Conservation (phyloP, 345 rosid genomes). For the Angophora floribunda region DNA sequence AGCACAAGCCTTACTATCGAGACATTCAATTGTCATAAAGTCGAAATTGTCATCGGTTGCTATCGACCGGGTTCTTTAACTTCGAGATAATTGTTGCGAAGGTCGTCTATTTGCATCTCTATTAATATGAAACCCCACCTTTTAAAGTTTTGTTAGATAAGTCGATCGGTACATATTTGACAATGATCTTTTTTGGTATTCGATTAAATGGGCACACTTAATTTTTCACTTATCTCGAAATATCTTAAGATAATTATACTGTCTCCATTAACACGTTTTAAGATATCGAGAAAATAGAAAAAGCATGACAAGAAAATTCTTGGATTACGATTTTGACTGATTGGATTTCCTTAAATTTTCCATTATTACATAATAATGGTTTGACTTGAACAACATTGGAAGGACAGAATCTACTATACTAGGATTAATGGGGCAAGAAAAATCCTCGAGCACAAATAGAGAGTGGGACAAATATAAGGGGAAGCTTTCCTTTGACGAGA, state of each 20-base stretch:
- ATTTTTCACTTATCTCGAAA: neutral
- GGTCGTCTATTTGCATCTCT: neutral
- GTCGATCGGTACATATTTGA: too few relatives aligned
- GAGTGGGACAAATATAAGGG: neutral
- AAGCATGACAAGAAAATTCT: fast-evolving
- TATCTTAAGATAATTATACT: neutral
- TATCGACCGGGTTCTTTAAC: neutral
- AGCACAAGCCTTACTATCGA: neutral
- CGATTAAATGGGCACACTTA: neutral
- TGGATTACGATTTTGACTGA: neutral
- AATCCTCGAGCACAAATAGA: neutral
- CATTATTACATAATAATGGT: neutral
- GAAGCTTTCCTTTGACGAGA: neutral
- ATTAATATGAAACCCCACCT: neutral
- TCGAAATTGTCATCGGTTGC: neutral
- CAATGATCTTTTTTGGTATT: fast-evolving
- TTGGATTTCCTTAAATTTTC: neutral
- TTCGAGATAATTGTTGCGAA: too few relatives aligned
- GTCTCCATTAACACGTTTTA: neutral
- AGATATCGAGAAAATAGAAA: too few relatives aligned
- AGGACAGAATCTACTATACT: neutral
- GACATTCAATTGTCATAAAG: neutral
- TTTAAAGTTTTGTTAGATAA: neutral
- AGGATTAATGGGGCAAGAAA: neutral
- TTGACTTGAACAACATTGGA: neutral